Evolutionary conservation across 2,329 filamentous ascomycete genomes (phyloP), one percentile per base, ranked within the genome.

Genomic region (Exophiala viscosa): DNA sequence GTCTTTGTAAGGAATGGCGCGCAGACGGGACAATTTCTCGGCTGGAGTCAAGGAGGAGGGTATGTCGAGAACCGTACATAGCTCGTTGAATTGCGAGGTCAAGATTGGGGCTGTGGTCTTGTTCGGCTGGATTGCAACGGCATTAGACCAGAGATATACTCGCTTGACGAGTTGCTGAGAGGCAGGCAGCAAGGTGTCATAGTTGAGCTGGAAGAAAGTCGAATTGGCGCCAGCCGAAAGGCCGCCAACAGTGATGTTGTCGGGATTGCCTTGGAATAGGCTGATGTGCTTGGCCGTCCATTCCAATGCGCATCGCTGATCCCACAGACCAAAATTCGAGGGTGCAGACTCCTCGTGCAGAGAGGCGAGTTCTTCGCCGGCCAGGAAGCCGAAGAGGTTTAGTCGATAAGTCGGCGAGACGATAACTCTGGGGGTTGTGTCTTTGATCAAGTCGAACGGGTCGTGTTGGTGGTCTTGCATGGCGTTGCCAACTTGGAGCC

Each of bases 251-350:
- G 73, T 77, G 36, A 80, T 70, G 47, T 75, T 73, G n/a, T 60
- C 52, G 0, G 70, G 53, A 55, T 80, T 71, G 2, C 77, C 77
- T 7, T 71, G 72, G 50, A 79, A 78, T 15, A 63, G 50, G 3
- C 63, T 57, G 43, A 80, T 76, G 54, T 80, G 73, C 5, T 71
- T 63, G 32, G 76, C 67, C 0, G 78, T 71, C 78, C 79, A 82
- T 60, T 78, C 69, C 7, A 79, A 63, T 0, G 77, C 77, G 10
- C 75, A 64, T 2, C 73, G 65, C 56, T 80, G 77, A 54, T 82
- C 79, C 61, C 70, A 73, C 0, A 76, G 64, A 1, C 73, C 73
- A 54, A 69, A 72, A 52, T 76, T 75, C 1, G 72, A 64, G 2
- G 63, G 64, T 3, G 65, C 64, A 3, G 64, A 59, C 3, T 65